Conservation (phyloP, 208 protist genomes). For the Trypanosoma caninum region DNA sequence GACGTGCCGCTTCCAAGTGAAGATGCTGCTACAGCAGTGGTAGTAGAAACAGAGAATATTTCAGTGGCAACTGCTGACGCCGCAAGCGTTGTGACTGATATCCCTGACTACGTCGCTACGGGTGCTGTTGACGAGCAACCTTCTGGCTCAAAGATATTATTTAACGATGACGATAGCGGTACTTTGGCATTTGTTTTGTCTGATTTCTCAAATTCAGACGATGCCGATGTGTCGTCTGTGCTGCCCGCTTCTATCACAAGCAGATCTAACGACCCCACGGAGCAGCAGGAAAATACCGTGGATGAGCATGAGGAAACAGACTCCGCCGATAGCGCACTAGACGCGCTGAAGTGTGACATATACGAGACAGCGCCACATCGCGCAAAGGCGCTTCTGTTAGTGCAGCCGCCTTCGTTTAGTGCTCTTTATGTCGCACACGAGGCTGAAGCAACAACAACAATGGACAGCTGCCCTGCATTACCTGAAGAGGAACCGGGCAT, state of each 20-base stretch:
- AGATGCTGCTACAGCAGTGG: not conserved
- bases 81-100: not conserved
- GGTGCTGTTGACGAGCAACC: constrained; percentile 7
- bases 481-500: not conserved
- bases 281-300: not conserved
- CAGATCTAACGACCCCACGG: not conserved
- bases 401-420: constrained; percentile 31
- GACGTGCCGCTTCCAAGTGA: constrained; percentile 16
- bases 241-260: constrained; percentile 5
- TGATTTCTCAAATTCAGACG: not conserved
- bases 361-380: constrained; percentile 29
- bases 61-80: not conserved
- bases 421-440: constrained; percentile 32
- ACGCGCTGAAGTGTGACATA: constrained; percentile 46
- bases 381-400: constrained; percentile 21
- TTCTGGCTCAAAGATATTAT: not conserved
- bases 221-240: constrained; percentile 26
- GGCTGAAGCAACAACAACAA: not conserved
- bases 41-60: constrained; percentile 19
- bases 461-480: not conserved
- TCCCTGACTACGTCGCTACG: not conserved
- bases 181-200: not conserved
- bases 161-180: constrained; percentile 1
- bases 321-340: constrained; percentile 22
- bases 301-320: constrained; percentile 26